Conservation (phyloP, 345 rosid species). For the Eucalyptus polyanthemos region DNA sequence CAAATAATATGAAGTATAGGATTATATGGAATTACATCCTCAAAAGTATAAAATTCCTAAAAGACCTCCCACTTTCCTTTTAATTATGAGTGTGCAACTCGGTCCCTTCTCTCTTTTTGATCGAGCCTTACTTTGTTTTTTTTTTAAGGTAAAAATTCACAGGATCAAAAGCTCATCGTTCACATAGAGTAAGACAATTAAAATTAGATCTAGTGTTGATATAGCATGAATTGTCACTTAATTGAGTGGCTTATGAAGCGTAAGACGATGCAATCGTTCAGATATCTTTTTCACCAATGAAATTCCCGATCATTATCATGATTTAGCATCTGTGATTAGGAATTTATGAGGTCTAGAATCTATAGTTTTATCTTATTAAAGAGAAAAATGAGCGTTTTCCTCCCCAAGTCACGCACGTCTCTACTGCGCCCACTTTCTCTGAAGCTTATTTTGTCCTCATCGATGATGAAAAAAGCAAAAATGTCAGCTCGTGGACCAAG, state of each 20-base stretch:
- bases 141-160: not conserved
- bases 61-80: not conserved
- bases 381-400: not conserved
- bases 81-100: not conserved
- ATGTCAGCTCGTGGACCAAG: not conserved
- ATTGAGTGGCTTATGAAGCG: not conserved
- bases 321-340: not conserved
- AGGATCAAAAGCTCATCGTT: not conserved
- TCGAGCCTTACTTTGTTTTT: not conserved
- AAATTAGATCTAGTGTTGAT: not conserved
- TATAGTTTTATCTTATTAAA: not conserved
- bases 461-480: not conserved
- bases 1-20: not conserved
- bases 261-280: not conserved
- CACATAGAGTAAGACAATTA: not conserved
- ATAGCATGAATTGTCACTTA: accelerated
- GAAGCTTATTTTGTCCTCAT: not conserved
- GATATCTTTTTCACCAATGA: not conserved
- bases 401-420: not conserved
- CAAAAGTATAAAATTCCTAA: not conserved
- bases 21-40: not conserved
- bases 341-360: not conserved
- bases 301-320: not conserved
- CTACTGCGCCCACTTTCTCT: not conserved
- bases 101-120: not conserved